Base-by-base conservation (phyloP, 139 green algal genomes). In the Chlorella sp. region DNA sequence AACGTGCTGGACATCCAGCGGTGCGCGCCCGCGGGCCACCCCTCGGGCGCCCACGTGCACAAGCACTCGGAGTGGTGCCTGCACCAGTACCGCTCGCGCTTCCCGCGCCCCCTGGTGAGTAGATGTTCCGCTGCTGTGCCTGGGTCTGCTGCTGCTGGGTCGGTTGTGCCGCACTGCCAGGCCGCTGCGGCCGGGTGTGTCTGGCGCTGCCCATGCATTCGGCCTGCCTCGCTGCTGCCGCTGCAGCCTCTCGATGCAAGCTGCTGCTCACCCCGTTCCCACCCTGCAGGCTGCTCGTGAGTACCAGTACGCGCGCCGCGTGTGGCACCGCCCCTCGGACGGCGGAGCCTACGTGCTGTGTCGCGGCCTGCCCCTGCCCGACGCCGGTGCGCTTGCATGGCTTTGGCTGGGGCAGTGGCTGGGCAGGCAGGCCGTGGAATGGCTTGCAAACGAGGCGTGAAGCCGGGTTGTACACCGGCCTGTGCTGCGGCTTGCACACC, bases 241-340 rank as follows among this genome's bases (percentile, higher is more conserved):
- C 69, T 48, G n/a, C n/a, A n/a, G n/a, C 38, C 0, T 38, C 7
- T 36, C 40, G 2, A 54, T 4, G 40, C 38, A 40, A 41, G 19
- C 22, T 20, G 22, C n/a, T 76, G 26, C 40, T 34, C 1, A 19
- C 40, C 40, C 4, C 32, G 6, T 72, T 34, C 26, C 56, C 44
- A 28, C 54, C 51, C 48, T 74, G 56, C 77, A 83, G 69, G 91
- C 90, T 0, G 46, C 80, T 0, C 85, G 93, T 0, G 85, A 91
- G 28, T 96, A 96, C 82, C 72, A 91, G 11, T 96, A 96, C 76
- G 93, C 84, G 2, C 89, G 93, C 36, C 91, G 93, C 30, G 89
- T 93, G 40, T 96, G 92, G 93, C 76, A 86, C 74, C 75, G 88
- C 65, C 87, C 89, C 6, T 81, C 88, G 11, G 93, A 95, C 75